These are phyloP conservation scores for Kingdonia uniflora DNA, from an alignment of 164 flowering plant species.

Conservation along the genomic window DNA sequence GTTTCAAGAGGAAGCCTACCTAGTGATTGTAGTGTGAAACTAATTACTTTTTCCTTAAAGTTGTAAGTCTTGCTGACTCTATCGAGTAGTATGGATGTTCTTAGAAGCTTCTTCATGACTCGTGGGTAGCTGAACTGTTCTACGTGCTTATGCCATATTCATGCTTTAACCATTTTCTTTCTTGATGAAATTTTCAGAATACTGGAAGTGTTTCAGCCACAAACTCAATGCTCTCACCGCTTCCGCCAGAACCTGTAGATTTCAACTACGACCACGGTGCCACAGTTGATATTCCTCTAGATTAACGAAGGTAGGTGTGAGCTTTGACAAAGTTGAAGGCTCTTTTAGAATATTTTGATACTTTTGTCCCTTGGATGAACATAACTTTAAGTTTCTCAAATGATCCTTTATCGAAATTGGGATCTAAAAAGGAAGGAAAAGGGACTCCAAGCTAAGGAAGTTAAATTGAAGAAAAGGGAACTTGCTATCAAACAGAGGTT, in stretches of 20 bases:
- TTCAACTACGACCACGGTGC: slow-evolving; percentile 61
- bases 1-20: too few species aligned
- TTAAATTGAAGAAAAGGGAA: slow-evolving; percentile 78
- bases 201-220: slow-evolving; percentile 49
- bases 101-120: too few species aligned
- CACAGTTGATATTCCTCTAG: slow-evolving; percentile 82
- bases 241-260: slow-evolving; percentile 88
- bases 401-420: slow-evolving; percentile 19
- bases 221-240: slow-evolving; percentile 84
- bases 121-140: too few species aligned
- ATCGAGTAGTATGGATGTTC: too few species aligned
- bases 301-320: slow-evolving; percentile 26
- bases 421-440: slow-evolving; percentile 80
- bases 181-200: slow-evolving; percentile 29
- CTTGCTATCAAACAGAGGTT: slow-evolving; percentile 77
- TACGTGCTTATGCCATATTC: too few species aligned
- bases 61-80: too few species aligned
- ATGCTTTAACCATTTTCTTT: background rate
- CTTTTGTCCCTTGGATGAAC: background rate
- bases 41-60: too few species aligned
- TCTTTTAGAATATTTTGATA: too few species aligned
- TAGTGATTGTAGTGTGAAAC: too few species aligned
- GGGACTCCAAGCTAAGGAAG: slow-evolving; percentile 84
- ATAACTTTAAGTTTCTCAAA: slow-evolving; percentile 5
- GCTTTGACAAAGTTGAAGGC: background rate